Conservation (phyloP, 345 rosid genomes). For the Excoecaria cochinchinensis region DNA sequence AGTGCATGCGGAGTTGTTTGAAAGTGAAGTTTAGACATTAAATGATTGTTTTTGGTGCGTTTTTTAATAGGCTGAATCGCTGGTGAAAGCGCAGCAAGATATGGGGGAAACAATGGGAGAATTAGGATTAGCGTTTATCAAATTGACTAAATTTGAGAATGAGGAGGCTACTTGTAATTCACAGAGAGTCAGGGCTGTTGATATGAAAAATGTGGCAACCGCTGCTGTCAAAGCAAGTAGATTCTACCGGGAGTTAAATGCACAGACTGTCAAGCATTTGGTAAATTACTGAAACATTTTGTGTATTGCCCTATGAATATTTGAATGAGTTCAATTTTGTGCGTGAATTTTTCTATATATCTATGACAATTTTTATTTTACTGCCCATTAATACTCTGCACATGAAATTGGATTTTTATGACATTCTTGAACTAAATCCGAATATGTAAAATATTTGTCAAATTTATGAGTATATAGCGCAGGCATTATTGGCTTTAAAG, state of each 20-base stretch:
- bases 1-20: not conserved
- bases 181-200: slow-evolving; percentile 73
- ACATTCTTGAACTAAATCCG: not conserved
- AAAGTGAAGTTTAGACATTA: not conserved
- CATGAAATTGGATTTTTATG: slow-evolving; percentile 4
- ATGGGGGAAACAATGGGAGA: slow-evolving; percentile 98
- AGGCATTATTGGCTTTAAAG: not conserved
- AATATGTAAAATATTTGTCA: not conserved
- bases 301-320: not conserved
- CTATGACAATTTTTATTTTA: not conserved
- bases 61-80: slow-evolving; percentile 64
- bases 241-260: slow-evolving; percentile 81
- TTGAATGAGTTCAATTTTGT: slow-evolving; percentile 1
- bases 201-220: slow-evolving; percentile 88
- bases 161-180: slow-evolving; percentile 78
- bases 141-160: slow-evolving; percentile 85
- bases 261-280: slow-evolving; percentile 92
- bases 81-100: slow-evolving; percentile 97
- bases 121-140: slow-evolving; percentile 81
- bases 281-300: slow-evolving; percentile 38
- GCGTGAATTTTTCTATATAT: not conserved
- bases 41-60: slow-evolving; percentile 16
- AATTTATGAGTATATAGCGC: not conserved
- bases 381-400: not conserved
- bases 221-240: slow-evolving; percentile 98